Evolutionary conservation across 495 filamentous ascomycete genomes (phyloP), one percentile per base, ranked within the genome.

Genomic region (Diplogelasinospora grovesii): DNA sequence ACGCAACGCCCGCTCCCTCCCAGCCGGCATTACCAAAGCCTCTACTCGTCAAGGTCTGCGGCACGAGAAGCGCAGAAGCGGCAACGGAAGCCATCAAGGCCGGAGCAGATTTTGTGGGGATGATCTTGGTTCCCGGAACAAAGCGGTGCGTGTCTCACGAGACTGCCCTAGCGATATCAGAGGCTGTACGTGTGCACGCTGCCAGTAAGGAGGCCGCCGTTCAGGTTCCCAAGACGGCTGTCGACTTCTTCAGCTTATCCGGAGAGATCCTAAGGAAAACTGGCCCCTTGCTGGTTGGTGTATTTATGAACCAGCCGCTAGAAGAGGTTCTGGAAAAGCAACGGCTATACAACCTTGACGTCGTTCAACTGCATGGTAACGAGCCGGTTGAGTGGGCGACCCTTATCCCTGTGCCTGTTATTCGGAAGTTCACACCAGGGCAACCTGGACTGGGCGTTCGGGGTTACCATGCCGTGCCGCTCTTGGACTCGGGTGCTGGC

Each of bases 311-410:
- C 62, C 90, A 96, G 50, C 81, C 89, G 2, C 68, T 98, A 9
- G 71, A 75, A 15, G 86, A 95, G 40, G 66, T 98, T 14, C 63
- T 96, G 16, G 71, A 73, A 29, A 75, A 89, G 53, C 85, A 89
- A 50, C 71, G 75, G 39, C 71, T 79, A 3, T 74, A 96, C 41
- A 69, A 71, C 31, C 81, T 98, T n/a, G 92, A 98, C 56, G 68
- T 92, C 29, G 82, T 98, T 3, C 92, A 98, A 53, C 73, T 98
- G 3, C 92, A 98, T 58, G 92, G 92, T 7, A 68, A 79, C 36
- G 92, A 98, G 59, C 89, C 92, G 2, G 52, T 96, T 22, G 92
- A 97, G 55, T 97, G 92, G 90, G 80, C 89, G 2, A 71, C 59
- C 21, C 63, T 86, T 19, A 86, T 98, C 30, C 89, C 92, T 5